Evolutionary conservation across 2,329 filamentous ascomycete genomes (phyloP).

Genomic region (Immersiporthe knoxdaviesiana): DNA sequence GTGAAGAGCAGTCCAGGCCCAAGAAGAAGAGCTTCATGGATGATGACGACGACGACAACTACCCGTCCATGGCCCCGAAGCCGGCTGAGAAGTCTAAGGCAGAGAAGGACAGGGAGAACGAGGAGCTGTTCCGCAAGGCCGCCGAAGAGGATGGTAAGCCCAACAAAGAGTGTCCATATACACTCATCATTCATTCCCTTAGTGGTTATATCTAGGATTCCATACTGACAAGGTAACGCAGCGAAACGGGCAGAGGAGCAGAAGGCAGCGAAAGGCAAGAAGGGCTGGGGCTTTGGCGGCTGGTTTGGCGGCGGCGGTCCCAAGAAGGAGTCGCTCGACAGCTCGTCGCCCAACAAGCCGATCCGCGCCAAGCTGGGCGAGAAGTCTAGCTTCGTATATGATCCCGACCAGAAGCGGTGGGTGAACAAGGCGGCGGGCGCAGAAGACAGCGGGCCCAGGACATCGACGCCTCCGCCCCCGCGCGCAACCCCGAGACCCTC

Average conservation of each 20-base stretch:
- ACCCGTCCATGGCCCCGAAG: conserved; percentile 51
- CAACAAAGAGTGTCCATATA: too few relatives aligned
- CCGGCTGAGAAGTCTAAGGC: conserved; percentile 63
- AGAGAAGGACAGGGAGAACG: conserved; percentile 76
- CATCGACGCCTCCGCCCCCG: conserved; percentile 80
- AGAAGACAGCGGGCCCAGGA: conserved; percentile 61
- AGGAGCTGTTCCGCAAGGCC: conserved; percentile 82
- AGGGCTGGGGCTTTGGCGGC: conserved; percentile 79
- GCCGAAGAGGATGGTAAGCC: conserved; percentile 73
- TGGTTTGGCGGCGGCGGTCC: conserved; percentile 77
- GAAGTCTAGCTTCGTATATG: conserved; percentile 89
- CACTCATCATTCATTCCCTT: not conserved
- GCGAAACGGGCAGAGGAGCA: conserved; percentile 64
- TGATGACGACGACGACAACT: conserved; percentile 78
- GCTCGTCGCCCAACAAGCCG: conserved; percentile 62
- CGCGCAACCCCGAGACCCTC: conserved; percentile 60
- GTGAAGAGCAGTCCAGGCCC: conserved; percentile 57
- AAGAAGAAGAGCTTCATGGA: conserved; percentile 83
- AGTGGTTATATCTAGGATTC: conserved; percentile 26
- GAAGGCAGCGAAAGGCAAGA: conserved; percentile 56
- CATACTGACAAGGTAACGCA: conserved; percentile 37
- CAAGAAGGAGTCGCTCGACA: conserved; percentile 62
- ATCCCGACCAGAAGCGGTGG: conserved; percentile 97
- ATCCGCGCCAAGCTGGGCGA: conserved; percentile 94
- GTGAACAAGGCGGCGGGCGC: conserved; percentile 89